Conservation (phyloP, 139 green algal species). For the Zygnema circumcarinatum region DNA sequence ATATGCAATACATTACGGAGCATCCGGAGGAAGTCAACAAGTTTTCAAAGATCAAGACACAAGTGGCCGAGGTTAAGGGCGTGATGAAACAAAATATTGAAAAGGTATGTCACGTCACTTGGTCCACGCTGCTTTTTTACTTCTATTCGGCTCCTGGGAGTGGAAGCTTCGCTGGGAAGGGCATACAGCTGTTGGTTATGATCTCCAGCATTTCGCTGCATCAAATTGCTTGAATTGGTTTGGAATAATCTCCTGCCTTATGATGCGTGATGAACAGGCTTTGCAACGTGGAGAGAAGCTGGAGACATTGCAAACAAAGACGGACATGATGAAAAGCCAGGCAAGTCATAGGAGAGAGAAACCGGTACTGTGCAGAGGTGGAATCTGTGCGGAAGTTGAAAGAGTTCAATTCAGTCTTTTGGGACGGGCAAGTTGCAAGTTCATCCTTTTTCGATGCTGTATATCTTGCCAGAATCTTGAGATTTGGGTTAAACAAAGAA, state of each 20-base stretch:
- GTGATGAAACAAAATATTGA: constrained; percentile 99
- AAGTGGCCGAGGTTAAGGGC: constrained; percentile 95
- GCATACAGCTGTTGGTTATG: not conserved
- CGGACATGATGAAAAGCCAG: constrained; percentile 91
- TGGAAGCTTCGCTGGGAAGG: not conserved
- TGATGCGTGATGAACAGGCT: constrained; percentile 46
- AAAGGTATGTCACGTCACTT: constrained; percentile 70
- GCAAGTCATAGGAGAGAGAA: constrained; percentile 57
- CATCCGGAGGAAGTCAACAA: constrained; percentile 94
- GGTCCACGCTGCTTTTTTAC: not conserved
- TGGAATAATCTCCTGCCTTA: not conserved
- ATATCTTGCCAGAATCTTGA: not conserved
- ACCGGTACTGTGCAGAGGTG: not conserved
- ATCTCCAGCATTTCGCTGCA: not conserved
- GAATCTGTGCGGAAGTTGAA: not conserved
- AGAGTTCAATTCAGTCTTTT: not conserved
- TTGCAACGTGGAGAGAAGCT: constrained; percentile 95
- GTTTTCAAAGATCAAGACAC: constrained; percentile 84
- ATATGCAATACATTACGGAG: constrained; percentile 91
- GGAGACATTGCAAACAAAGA: constrained; percentile 96
- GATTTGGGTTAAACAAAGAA: not conserved
- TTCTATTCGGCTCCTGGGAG: not conserved
- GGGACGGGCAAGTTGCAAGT: not conserved
- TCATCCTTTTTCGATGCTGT: not conserved
- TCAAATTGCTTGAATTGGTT: not conserved